These are phyloP conservation scores for Thielaviopsis populi DNA, from an alignment of 2,329 filamentous ascomycete genomes.

Conservation along the genomic window DNA sequence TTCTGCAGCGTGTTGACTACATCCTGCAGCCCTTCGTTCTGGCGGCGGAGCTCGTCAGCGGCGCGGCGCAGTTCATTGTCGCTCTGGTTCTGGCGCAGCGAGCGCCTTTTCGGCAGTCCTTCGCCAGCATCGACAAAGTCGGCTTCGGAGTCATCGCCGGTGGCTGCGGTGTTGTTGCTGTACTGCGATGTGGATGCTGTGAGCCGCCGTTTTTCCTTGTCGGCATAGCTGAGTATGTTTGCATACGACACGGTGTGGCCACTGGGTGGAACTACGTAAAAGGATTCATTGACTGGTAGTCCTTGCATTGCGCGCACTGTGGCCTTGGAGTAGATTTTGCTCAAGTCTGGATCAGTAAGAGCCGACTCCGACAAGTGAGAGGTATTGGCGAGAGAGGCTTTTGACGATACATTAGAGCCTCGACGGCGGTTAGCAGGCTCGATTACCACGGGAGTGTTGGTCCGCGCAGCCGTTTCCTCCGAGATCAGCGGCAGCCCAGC, in stretches of 20 bases:
- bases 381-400: neutral
- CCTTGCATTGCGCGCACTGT: constrained; percentile 67
- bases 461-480: constrained; percentile 28
- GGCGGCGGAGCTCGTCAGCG: constrained; percentile 66
- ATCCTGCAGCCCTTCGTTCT: constrained; percentile 74
- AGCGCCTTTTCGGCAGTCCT: constrained; percentile 23
- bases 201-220: constrained; percentile 49
- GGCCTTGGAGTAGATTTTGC: constrained; percentile 70
- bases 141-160: constrained; percentile 51
- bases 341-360: constrained; percentile 54
- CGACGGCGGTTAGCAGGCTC: constrained; percentile 3
- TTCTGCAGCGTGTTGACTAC: constrained; percentile 76
- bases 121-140: constrained; percentile 83
- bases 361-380: constrained; percentile 5
- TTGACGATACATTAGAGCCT: constrained; percentile 20
- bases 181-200: constrained; percentile 39
- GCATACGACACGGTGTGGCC: constrained; percentile 90
- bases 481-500: constrained; percentile 68
- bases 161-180: constrained; percentile 28
- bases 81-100: constrained; percentile 29
- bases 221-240: constrained; percentile 60
- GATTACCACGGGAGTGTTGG: neutral
- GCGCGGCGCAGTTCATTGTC: constrained; percentile 45
- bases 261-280: constrained; percentile 86
- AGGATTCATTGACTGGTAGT: constrained; percentile 56